Base-by-base conservation (phyloP, 169 alveolate species). In the Ophryocystis elektroscirrha region DNA sequence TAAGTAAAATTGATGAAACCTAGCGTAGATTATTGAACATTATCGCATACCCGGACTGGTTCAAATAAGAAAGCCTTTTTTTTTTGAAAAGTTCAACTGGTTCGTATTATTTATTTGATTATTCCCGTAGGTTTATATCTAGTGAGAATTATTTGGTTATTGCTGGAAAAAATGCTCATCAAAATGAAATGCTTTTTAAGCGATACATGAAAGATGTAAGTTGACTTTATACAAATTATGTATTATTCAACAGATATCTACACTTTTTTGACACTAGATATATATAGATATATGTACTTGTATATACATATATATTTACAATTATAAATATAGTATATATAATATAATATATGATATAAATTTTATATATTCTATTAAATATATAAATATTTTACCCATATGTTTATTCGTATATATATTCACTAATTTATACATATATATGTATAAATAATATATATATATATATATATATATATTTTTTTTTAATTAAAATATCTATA, bases 31-130 rank as follows among this genome's bases (percentile, higher is more conserved):
- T n/a, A n/a, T n/a, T n/a, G n/a, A n/a, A n/a, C n/a, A n/a, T n/a
- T n/a, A n/a, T n/a, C n/a, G n/a, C n/a, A n/a, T n/a, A n/a, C n/a
- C n/a, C n/a, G n/a, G n/a, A n/a, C n/a, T n/a, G n/a, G n/a, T n/a
- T n/a, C n/a, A n/a, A n/a, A n/a, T n/a, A n/a, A n/a, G n/a, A n/a
- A n/a, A n/a, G n/a, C n/a, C n/a, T n/a, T n/a, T n/a, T n/a, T n/a
- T n/a, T n/a, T 49, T 53, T 23, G 45, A 96, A 45, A 84, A 78
- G 69, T 56, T 72, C 27, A 83, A 71, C 68, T 89, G 98, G 97
- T 92, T 90, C 64, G 97, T 89, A 64, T 87, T 85, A 74, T 92
- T 85, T 56, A 70, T 79, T 69, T 92, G 98, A 97, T 91, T 12
- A n/a, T 32, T 9, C 5, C 15, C 37, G 41, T 29, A 0, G 39